Percentiles rank a stretch among this genome's conserved stretches.
Evolutionary conservation across 1,284 basidiomycete genomes (phyloP).

Genomic region (Ustilago loliicola): DNA sequence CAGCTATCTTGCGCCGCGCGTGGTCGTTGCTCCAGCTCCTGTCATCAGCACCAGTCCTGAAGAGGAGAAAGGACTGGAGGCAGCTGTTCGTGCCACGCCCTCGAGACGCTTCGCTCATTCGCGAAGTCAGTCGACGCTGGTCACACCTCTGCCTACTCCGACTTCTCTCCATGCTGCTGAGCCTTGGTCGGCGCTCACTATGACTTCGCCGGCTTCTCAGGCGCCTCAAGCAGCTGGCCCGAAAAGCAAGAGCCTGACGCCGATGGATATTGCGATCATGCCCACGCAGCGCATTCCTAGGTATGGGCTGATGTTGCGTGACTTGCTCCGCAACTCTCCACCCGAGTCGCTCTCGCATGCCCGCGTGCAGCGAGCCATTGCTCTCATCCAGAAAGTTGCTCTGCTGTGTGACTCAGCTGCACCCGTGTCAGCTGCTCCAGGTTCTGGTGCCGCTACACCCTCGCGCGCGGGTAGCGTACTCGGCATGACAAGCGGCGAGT

Average conservation of each 20-base stretch:
- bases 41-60: slow-evolving; percentile 17
- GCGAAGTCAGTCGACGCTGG: slow-evolving; percentile 36
- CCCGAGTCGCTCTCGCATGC: slow-evolving; percentile 57
- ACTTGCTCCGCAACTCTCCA: slow-evolving; percentile 59
- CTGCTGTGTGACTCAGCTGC: slow-evolving; percentile 48
- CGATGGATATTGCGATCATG: slow-evolving; percentile 67
- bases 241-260: slow-evolving; percentile 52
- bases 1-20: slow-evolving; percentile 25
- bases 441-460: slow-evolving; percentile 23
- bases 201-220: slow-evolving; percentile 1
- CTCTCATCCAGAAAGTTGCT: slow-evolving; percentile 41
- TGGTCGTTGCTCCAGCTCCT: slow-evolving; percentile 13
- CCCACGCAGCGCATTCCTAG: slow-evolving; percentile 66
- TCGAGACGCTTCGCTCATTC: slow-evolving; percentile 28
- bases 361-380: slow-evolving; percentile 48
- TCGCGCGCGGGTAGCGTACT: slow-evolving; percentile 23
- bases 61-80: slow-evolving; percentile 12
- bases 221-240: neutral
- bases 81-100: neutral
- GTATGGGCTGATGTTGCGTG: slow-evolving; percentile 63
- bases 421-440: neutral
- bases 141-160: slow-evolving; percentile 25
- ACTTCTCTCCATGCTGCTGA: slow-evolving; percentile 9
- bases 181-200: slow-evolving; percentile 16
- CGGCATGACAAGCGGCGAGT: slow-evolving; percentile 21